phyloP scores from a whole-genome alignment of 2,329 filamentous ascomycete species.

The Pseudogymnoascus sp. region DNA sequence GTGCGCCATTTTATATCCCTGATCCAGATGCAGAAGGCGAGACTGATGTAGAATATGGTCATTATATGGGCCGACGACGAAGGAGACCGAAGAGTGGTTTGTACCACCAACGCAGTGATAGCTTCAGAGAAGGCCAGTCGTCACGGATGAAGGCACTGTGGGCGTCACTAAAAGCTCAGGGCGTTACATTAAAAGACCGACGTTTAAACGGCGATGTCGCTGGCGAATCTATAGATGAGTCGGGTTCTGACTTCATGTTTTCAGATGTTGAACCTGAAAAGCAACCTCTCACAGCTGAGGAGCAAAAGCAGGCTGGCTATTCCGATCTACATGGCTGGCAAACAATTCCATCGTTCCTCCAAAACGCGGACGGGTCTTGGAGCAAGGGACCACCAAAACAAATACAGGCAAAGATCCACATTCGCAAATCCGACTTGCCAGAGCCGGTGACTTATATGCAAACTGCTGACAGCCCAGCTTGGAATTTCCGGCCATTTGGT shows the following conservation, averaged over 20 bases:
- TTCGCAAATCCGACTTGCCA: conserved; percentile 17
- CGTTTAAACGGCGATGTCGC: conserved; percentile 1
- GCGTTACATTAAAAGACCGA: conserved; percentile 2
- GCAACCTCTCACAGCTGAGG: background rate
- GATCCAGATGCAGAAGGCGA: conserved; percentile 4
- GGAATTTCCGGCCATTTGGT: conserved; percentile 25
- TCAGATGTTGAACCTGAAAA: background rate
- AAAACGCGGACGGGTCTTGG: conserved; percentile 10
- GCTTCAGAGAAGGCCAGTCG: conserved; percentile 5
- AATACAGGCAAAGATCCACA: background rate
- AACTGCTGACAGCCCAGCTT: conserved; percentile 20
- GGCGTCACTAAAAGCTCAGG: background rate
- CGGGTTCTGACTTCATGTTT: background rate
- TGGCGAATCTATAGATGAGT: background rate
- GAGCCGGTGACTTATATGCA: conserved; percentile 28
- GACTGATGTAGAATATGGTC: conserved; percentile 1
- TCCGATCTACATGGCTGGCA: conserved; percentile 17
- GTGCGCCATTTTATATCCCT: conserved; percentile 12
- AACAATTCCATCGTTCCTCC: conserved; percentile 11
- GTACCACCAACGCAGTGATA: background rate
- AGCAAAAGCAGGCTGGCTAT: background rate
- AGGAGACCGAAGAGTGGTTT: background rate
- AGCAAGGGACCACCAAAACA: conserved; percentile 11
- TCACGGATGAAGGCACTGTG: conserved; percentile 4
- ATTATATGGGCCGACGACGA: background rate